Evolutionary conservation across 805 yeast species (phyloP).

Genomic region (Torulaspora microellipsoides): DNA sequence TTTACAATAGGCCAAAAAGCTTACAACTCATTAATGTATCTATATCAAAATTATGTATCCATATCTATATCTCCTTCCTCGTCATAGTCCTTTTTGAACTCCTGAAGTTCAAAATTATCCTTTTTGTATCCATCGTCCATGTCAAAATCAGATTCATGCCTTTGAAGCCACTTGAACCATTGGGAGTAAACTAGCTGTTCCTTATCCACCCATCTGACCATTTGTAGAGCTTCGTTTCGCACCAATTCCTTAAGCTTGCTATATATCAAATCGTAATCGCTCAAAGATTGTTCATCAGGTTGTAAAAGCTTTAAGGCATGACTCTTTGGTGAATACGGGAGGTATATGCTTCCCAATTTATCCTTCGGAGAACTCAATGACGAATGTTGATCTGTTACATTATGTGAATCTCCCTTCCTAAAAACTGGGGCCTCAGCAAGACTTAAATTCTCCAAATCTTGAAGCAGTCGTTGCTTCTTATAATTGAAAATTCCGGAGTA

Average conservation of each 20-base stretch:
- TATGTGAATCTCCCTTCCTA: not conserved
- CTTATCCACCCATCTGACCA: conserved; percentile 30
- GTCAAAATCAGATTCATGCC: conserved; percentile 2
- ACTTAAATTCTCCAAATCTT: conserved; percentile 32
- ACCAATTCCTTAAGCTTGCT: conserved; percentile 26
- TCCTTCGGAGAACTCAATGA: not conserved
- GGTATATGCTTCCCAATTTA: conserved; percentile 5
- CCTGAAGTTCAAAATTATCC: not conserved
- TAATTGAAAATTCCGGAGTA: conserved; percentile 27
- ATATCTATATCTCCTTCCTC: conserved; percentile 21
- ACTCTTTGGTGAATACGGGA: conserved; percentile 1
- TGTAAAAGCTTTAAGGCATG: conserved; percentile 6
- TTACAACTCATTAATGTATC: not conserved
- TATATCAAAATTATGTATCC: conserved; percentile 11
- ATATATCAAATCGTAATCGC: conserved; percentile 17
- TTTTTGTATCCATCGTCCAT: conserved; percentile 1
- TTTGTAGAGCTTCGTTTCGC: conserved; percentile 24
- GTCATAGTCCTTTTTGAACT: conserved; percentile 1
- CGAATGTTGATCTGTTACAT: not conserved
- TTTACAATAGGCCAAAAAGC: too few species aligned
- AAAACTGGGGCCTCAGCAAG: conserved; percentile 7
- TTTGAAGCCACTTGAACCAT: conserved; percentile 34
- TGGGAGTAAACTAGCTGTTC: conserved; percentile 15
- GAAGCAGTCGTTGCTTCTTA: conserved; percentile 31
- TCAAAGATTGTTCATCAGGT: not conserved